Evolutionary conservation across 1,284 basidiomycete species (phyloP), one percentile per base, ranked within the genome.

Genomic region (Ceratobasidium sp.): DNA sequence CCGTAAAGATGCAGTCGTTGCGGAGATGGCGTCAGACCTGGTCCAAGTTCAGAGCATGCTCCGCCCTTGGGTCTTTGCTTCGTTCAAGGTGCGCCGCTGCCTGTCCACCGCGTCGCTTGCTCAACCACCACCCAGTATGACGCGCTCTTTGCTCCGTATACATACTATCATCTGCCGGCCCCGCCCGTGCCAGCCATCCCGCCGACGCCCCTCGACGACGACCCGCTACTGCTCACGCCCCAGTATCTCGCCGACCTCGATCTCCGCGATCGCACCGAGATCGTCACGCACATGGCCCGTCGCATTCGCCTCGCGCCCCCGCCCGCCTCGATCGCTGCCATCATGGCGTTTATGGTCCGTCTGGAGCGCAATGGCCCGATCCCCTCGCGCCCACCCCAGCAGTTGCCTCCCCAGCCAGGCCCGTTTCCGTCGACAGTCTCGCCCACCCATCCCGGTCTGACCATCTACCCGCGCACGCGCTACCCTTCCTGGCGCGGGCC

Each of bases 1-100:
- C 28, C 30, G 44, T 16, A 28, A 72, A 72, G 71, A 72, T 40
- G 62, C 71, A 40, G 53, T 72, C 23, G 51, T 71, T 12, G 54
- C 53, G 40, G 59, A 40, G 69, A 60, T 38, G 33, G 28, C 6
- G 48, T 40, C 60, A 14, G 80, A 80, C 62, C 77, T 25, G 4
- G 49, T 51, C 7, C 64, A 67, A 40, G 51, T 67, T 4, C 64
- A 67, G 74, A 48, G 78, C 72, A 80, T 84, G 25, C 78, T 85
- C 6, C 80, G 84, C 49, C 83, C 83, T 0, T 84, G 83, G 67
- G 84, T 85, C 21, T 85, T 85, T 76, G 84, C 83, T 0, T 82
- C 72, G 5, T 69, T 73, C 73, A 70, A 70, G 64, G 59, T 58
- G 33, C 21, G 73, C 51, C 58, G 44, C 38, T 30, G 64, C 23